Evolutionary conservation across 306 rosid genomes (phyloP).

Genomic region (Citrullus colocynthis): DNA sequence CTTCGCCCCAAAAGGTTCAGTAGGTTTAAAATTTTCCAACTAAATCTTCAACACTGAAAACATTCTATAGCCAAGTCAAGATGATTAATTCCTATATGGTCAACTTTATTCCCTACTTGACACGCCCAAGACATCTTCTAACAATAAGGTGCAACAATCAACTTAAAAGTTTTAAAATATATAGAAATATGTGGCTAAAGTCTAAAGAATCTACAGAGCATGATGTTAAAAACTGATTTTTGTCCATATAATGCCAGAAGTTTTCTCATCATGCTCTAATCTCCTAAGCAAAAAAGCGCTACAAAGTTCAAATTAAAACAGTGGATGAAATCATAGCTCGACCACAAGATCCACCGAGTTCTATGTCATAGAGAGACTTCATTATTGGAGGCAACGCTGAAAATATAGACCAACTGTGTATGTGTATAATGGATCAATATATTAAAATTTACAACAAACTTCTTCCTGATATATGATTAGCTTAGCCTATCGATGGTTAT

Average conservation of each 20-base stretch:
- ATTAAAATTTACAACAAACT: not conserved
- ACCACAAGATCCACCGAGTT: not conserved
- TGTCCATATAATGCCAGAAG: not conserved
- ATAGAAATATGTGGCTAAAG: not conserved
- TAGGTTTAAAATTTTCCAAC: not conserved
- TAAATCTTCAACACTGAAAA: not conserved
- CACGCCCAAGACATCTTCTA: not conserved
- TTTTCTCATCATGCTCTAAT: not conserved
- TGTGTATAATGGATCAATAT: not conserved
- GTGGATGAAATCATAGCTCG: not conserved
- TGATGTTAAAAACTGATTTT: not conserved
- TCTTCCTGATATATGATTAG: not conserved
- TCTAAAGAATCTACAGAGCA: not conserved
- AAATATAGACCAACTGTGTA: not conserved
- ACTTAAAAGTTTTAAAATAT: not conserved
- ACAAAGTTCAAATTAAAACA: not conserved
- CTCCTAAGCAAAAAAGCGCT: not conserved
- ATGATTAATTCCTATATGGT: too few species aligned
- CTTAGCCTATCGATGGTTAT: not conserved
- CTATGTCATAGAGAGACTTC: not conserved
- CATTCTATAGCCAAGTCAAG: too few species aligned
- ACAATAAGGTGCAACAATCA: not conserved
- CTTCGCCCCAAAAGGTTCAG: not conserved
- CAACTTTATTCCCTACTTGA: not conserved
- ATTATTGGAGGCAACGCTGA: not conserved